Evolutionary conservation across 345 rosid genomes (phyloP), one percentile per base, ranked within the genome.

Genomic region (Salix brachista): DNA sequence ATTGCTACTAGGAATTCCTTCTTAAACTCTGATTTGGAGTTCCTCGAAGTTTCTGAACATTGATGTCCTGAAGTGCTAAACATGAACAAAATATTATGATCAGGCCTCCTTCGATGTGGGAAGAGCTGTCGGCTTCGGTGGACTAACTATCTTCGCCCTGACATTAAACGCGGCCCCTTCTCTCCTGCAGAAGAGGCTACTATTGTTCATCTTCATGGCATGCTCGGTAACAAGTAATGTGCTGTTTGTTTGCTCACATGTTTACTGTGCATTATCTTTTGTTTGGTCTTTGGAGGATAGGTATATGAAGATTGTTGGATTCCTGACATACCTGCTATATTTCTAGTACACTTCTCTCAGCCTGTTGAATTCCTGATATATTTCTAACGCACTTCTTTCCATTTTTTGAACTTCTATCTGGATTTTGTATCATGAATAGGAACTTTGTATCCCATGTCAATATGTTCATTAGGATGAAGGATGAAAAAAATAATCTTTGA

Each of bases 71-170:
- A 34, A 52, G 26, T 66, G 30, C 46, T 69, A 26, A 41, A 10
- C 26, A 28, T 36, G 58, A 52, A 52, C 58, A 52, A 52, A 18
- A 52, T 52, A 79, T 87, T 21, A 72, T 81, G 67, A 26, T 13
- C 67, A 94, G 98, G 99, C 52, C 90, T 96, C 52, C 90, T 90
- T 77, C 89, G 99, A 1, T 96, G 97, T 83, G 99, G 99, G 11
- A 96, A 96, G 87, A 96, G 99, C 76, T 96, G 99, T 86, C 77
- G 99, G 80, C 96, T 96, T 32, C 88, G 99, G 70, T 96, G 99
- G 99, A 91, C 97, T 1, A 96, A 96, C 81, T 96, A 96, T 78
- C 91, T 96, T 10, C 81, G 98, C 78, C 98, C 99, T 75, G 99
- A 96, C 84, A 96, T 96, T 46, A 96, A 93, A 75, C 80, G 99